Percentiles rank a stretch among this genome's conserved stretches.
phyloP scores from a whole-genome alignment of 2,329 filamentous ascomycete species.

The Fulvia fulva region DNA sequence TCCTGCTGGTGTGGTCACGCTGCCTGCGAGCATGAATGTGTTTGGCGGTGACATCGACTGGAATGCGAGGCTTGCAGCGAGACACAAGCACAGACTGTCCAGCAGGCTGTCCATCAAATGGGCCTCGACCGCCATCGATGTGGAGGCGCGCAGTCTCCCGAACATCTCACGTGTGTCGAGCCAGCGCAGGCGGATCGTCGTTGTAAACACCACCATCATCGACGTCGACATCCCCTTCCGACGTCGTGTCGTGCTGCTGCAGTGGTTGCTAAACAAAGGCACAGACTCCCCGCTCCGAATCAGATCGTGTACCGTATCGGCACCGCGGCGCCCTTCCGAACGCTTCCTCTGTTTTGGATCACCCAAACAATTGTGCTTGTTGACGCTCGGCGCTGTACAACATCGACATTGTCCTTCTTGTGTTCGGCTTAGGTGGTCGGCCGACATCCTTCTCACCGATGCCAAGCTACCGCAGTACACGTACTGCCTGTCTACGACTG shows the following conservation, averaged over 20 bases:
- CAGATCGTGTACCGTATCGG: background rate
- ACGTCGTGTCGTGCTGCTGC: background rate
- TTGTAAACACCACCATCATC: background rate
- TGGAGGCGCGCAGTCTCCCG: background rate
- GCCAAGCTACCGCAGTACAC: background rate
- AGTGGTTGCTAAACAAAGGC: background rate
- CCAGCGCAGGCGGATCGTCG: background rate
- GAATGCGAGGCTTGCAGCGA: background rate
- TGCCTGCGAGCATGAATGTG: background rate
- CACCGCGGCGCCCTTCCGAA: background rate
- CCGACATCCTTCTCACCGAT: background rate
- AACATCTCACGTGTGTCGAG: background rate
- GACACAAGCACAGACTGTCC: background rate
- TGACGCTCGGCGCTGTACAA: background rate
- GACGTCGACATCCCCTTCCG: background rate
- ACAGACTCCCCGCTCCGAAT: background rate
- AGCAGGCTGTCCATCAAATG: no score
- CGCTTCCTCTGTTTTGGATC: background rate
- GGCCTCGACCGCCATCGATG: background rate
- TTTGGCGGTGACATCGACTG: background rate
- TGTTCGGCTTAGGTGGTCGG: background rate
- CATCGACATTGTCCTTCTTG: background rate
- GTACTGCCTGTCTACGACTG: background rate
- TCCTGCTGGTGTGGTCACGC: background rate
- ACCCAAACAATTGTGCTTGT: background rate